These are phyloP conservation scores for Cetraspora pellucida DNA, from an alignment of 192 early-diverging fungal species.

Conservation along the genomic window DNA sequence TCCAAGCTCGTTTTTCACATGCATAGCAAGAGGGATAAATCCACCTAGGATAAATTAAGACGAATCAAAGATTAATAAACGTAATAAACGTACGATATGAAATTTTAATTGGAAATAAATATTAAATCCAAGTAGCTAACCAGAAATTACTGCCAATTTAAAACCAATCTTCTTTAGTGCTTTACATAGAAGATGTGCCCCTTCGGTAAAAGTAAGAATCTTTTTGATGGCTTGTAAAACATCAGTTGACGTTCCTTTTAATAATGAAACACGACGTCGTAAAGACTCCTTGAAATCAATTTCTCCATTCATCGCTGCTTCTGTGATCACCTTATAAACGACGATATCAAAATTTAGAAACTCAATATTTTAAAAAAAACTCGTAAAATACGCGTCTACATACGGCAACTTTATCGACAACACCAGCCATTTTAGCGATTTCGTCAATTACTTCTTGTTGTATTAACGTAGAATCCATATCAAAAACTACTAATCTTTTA, in stretches of 20 bases:
- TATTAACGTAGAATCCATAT: constrained; percentile 99
- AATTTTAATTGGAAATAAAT: background rate
- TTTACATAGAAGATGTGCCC: constrained; percentile 86
- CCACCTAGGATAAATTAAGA: constrained; percentile 58
- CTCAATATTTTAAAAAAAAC: constrained; percentile 9
- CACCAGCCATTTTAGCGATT: constrained; percentile 89
- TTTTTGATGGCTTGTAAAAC: constrained; percentile 81
- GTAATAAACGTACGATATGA: background rate
- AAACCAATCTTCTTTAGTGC: constrained; percentile 91
- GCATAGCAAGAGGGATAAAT: constrained; percentile 89
- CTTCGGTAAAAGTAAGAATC: constrained; percentile 83
- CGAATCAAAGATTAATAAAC: background rate
- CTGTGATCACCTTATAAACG: constrained; percentile 80
- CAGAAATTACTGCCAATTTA: constrained; percentile 95
- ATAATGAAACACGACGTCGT: constrained; percentile 78
- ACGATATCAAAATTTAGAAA: background rate
- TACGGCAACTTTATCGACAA: constrained; percentile 89
- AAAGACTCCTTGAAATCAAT: constrained; percentile 97
- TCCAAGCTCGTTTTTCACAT: constrained; percentile 88
- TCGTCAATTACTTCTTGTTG: constrained; percentile 99
- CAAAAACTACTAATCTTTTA: constrained; percentile 96
- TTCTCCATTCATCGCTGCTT: constrained; percentile 96
- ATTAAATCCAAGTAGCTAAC: constrained; percentile 34
- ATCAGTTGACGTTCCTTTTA: constrained; percentile 82
- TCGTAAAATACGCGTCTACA: constrained; percentile 34